Evolutionary conservation across 805 yeast species (phyloP).

Genomic region (Lachancea waltii): DNA sequence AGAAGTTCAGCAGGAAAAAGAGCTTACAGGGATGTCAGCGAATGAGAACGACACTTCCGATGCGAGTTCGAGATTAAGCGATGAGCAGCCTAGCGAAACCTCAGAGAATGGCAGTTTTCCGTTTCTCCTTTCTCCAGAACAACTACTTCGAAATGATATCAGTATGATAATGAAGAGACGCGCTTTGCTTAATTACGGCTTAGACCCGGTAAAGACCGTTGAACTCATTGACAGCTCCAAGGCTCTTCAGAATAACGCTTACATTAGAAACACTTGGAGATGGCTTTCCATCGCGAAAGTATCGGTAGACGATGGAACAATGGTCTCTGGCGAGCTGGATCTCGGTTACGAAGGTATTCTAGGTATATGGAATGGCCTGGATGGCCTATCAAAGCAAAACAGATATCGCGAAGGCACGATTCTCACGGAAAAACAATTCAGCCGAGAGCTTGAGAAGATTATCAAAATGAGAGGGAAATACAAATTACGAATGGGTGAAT

Average conservation of each 20-base stretch:
- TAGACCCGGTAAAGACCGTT: conserved; percentile 59
- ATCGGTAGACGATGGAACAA: conserved; percentile 55
- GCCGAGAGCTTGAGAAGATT: conserved; percentile 31
- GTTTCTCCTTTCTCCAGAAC: conserved; percentile 32
- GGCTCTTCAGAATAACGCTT: conserved; percentile 45
- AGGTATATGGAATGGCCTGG: conserved; percentile 81
- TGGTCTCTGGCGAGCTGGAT: conserved; percentile 66
- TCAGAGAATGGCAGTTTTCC: conserved; percentile 20
- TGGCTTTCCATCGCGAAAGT: conserved; percentile 76
- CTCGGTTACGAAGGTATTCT: conserved; percentile 82
- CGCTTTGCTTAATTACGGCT: conserved; percentile 67
- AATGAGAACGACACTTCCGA: conserved; percentile 15
- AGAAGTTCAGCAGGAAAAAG: conserved; percentile 11
- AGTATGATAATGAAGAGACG: conserved; percentile 64
- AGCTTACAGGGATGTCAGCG: conserved; percentile 15
- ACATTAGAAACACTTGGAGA: conserved; percentile 77
- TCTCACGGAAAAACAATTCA: conserved; percentile 29
- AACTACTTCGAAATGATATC: conserved; percentile 63
- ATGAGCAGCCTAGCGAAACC: neutral
- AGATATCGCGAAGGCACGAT: conserved; percentile 35
- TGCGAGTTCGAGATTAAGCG: conserved; percentile 11
- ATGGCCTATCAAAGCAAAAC: conserved; percentile 43
- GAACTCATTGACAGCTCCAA: conserved; percentile 48
- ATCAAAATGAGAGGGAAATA: conserved; percentile 37
- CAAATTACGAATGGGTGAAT: conserved; percentile 20